Conservation (phyloP, 192 early-diverging fungal genomes). For the Thamnidium elegans region DNA sequence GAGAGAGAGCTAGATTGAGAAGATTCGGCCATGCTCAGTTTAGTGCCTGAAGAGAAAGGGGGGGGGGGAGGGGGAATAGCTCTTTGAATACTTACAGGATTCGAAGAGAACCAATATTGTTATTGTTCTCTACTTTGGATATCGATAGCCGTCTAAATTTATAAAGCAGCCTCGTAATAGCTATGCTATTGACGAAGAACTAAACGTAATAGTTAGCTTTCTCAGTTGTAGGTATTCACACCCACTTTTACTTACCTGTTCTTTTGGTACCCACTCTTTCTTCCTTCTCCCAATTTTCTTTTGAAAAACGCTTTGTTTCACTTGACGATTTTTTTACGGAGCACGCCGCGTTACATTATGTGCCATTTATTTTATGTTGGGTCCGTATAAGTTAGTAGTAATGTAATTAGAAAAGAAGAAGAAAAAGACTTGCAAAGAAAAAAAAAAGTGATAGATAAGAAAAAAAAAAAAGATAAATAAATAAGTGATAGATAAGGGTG, state of each 20-base stretch:
- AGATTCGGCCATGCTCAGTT: background rate
- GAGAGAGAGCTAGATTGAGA: background rate
- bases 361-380: too few species aligned
- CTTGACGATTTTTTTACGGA: too few species aligned
- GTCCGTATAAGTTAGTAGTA: too few species aligned
- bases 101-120: background rate
- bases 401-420: too few species aligned
- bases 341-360: too few species aligned
- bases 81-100: slow-evolving; percentile 10
- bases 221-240: background rate
- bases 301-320: too few species aligned
- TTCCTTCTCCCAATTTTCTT: background rate
- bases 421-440: too few species aligned
- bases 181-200: background rate
- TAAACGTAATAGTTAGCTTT: background rate
- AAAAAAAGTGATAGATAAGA: too few species aligned
- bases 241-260: background rate
- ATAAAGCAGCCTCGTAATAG: background rate
- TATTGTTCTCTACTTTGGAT: background rate
- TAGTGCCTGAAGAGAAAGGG: background rate
- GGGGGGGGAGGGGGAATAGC: background rate
- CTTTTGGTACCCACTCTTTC: slow-evolving; percentile 1
- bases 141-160: background rate
- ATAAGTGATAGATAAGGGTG: too few species aligned
- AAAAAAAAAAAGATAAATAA: too few species aligned